Percentiles rank a stretch among this genome's conserved stretches.
Evolutionary conservation across 345 rosid species (phyloP).

Genomic region (Moricandia moricandioides): DNA sequence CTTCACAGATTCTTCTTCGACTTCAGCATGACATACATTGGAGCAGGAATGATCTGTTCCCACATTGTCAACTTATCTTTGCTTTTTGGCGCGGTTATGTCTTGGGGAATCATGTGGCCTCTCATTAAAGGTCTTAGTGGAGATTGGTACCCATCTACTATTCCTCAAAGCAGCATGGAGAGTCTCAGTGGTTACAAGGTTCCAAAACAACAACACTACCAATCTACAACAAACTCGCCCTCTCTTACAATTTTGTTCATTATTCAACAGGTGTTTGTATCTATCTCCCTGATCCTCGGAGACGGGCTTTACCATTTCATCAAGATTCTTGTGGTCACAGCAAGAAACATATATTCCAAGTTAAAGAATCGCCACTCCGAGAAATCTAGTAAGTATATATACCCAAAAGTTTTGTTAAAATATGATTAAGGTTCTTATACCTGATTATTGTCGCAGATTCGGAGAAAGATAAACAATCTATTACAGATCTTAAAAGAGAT

Average conservation of each 20-base stretch:
- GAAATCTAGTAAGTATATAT: conserved; percentile 43
- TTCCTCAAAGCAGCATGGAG: conserved; percentile 59
- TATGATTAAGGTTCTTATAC: not conserved
- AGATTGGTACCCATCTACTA: conserved; percentile 60
- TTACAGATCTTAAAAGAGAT: conserved; percentile 34
- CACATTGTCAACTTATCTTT: conserved; percentile 79
- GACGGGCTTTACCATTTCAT: conserved; percentile 93
- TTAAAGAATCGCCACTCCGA: conserved; percentile 27
- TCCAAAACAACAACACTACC: not conserved
- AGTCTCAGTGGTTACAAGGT: conserved; percentile 93
- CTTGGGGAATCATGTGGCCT: conserved; percentile 99
- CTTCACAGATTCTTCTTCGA: conserved; percentile 81
- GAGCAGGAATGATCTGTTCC: conserved; percentile 96
- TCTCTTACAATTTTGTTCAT: not conserved
- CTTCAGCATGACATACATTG: conserved; percentile 79
- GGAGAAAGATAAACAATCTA: conserved; percentile 16
- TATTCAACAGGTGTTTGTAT: conserved; percentile 66
- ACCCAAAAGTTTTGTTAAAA: not conserved
- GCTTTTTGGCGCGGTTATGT: conserved; percentile 76
- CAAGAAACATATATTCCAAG: conserved; percentile 44
- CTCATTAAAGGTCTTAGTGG: conserved; percentile 65
- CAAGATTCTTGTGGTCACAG: conserved; percentile 63
- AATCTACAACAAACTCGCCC: not conserved
- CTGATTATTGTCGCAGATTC: conserved; percentile 25
- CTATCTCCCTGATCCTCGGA: conserved; percentile 79